Evolutionary conservation across 805 yeast genomes (phyloP), one percentile per base, ranked within the genome.

Genomic region (Helenozyma rhizophorensis): DNA sequence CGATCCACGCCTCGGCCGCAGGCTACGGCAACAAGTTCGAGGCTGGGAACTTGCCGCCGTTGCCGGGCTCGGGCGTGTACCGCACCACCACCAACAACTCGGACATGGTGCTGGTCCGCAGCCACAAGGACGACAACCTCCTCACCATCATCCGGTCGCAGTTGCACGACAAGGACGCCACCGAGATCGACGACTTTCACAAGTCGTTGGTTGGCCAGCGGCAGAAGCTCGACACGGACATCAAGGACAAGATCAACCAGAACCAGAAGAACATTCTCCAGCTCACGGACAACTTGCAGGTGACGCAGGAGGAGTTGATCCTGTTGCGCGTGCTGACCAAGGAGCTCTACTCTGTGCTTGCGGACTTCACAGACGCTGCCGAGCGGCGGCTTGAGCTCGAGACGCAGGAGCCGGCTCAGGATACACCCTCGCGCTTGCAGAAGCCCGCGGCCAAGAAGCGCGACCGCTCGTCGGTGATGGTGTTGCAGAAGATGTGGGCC

Each of bases 401-500:
- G 36, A 37, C 54, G 6, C 32, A 17, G 26, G 38, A 37, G 9
- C 37, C 33, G 19, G 23, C 18, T 8, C 24, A 7, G 3, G 32
- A 32, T 23, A 8, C 56, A 54, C 6, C 36, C 11, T 32, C 40
- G 2, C n/a, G n/a, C n/a, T n/a, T n/a, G n/a, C 30, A 39, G 18
- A 17, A 17, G 19, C 33, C 16, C 12, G 25, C 30, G 14, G 37
- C 9, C n/a, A 58, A 55, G 37, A 39, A 65, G 24, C 59, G 68
- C 32, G 87, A 83, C 52, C 65, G 95, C 26, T 76, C 80, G 39
- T 78, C 88, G 34, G 76, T 87, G 32, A 48, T 82, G 33, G 75
- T 84, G 33, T 61, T 88, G 32, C 90, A 85, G 53, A 79, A 79
- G 47, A 74, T 83, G 66, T 87, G 96, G 96, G 83, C 79, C 11